Conservation (phyloP, 2,329 filamentous ascomycete species). For the Gliomastix tumulicola region DNA sequence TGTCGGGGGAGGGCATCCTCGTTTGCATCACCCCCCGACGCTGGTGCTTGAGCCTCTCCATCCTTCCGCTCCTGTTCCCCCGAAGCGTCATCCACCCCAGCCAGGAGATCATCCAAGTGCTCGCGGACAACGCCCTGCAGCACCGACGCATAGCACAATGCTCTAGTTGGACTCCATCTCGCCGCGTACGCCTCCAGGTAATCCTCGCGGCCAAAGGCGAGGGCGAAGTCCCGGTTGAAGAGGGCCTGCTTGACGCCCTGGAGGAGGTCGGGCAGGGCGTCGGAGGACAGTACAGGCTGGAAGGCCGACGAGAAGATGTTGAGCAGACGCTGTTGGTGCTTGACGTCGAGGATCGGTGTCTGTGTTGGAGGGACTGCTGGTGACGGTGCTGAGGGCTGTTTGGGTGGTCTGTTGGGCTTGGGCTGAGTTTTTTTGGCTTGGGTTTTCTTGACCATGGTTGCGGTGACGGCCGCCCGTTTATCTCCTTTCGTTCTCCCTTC, state of each 20-base stretch:
- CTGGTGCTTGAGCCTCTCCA: constrained; percentile 1
- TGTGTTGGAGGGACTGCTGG: neutral
- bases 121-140: constrained; percentile 30
- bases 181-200: constrained; percentile 78
- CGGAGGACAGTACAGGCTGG: constrained; percentile 35
- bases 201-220: constrained; percentile 67
- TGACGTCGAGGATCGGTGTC: constrained; percentile 3
- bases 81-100: too few species aligned
- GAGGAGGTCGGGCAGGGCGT: constrained; percentile 47
- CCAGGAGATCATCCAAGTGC: constrained; percentile 21
- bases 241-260: constrained; percentile 83
- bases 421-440: neutral
- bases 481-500: too few species aligned
- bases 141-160: constrained; percentile 69
- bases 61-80: constrained; percentile 2
- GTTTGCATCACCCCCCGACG: neutral
- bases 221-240: constrained; percentile 75
- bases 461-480: too few species aligned
- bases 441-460: constrained; percentile 3
- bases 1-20: constrained; percentile 1
- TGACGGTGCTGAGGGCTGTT: neutral
- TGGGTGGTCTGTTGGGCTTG: neutral
- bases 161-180: constrained; percentile 83
- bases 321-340: constrained; percentile 60
- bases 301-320: constrained; percentile 68